Evolutionary conservation across 176 grass and related monocot species (phyloP).

Genomic region (Oryza nivara): DNA sequence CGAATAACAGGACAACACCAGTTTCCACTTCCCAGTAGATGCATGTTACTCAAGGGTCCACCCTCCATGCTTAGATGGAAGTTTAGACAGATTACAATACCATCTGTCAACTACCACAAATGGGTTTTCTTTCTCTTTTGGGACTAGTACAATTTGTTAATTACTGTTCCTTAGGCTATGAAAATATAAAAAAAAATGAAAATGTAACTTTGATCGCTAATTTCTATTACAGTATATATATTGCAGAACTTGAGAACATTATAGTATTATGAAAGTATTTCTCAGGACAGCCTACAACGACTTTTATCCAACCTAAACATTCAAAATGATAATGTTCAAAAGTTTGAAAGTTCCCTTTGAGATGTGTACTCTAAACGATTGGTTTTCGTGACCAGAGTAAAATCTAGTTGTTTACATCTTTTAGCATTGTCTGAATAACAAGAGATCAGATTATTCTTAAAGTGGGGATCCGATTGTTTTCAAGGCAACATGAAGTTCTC

Average conservation of each 20-base stretch:
- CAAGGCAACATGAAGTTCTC: too few species aligned
- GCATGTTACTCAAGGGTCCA: not conserved
- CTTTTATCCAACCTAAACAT: not conserved
- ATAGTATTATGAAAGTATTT: not conserved
- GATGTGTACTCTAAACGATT: too few species aligned
- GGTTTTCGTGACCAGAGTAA: too few species aligned
- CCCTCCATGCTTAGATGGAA: not conserved
- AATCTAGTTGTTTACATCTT: too few species aligned
- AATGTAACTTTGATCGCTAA: not conserved
- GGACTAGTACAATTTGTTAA: too few species aligned
- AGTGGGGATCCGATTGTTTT: too few species aligned
- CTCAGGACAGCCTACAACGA: not conserved
- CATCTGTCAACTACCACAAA: not conserved
- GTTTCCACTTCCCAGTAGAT: not conserved
- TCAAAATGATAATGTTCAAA: not conserved
- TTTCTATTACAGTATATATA: not conserved
- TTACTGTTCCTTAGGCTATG: not conserved
- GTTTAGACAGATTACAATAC: not conserved
- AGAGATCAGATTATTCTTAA: too few species aligned
- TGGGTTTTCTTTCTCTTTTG: too few species aligned
- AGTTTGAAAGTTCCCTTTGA: too few species aligned
- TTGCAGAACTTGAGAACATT: not conserved
- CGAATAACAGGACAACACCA: not conserved
- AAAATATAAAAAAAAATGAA: not conserved
- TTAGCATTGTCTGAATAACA: too few species aligned